Base-by-base conservation (phyloP, 2,329 filamentous ascomycete genomes). In the Alternaria postmessia region DNA sequence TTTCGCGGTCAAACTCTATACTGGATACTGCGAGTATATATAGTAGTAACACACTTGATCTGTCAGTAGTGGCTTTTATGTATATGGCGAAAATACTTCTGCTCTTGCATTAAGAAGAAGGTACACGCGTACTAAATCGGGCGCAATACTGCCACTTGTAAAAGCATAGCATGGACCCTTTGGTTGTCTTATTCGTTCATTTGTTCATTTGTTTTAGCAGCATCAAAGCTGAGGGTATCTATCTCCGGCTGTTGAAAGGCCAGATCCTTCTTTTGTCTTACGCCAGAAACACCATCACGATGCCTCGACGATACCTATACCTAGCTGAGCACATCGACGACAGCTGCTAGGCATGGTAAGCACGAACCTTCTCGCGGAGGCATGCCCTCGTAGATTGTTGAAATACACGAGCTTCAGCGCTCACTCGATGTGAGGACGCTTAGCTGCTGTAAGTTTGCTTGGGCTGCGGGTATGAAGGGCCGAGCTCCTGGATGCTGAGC, bases 401-500 rank as follows among this genome's bases (percentile, higher is more conserved):
- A 76, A 76, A 77, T 75, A 72, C 73, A 76, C 75, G 75, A 78
- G 73, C 76, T 65, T 65, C 68, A 57, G 66, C 69, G 71, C 75
- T 76, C 74, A 68, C 56, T 57, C 55, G 47, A 57, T 63, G 57
- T 41, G 48, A 49, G 52, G 57, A 61, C 65, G 70, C 62, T 72
- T 78, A 80, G 63, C 71, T 75, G 54, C 72, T 67, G 71, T 81
- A 81, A 39, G 76, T 77, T 70, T 80, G 78, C 69, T 78, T 79
- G 32, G 78, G 78, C 61, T 66, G 71, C 18, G 79, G 79, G 68
- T 73, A 98, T 91, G 93, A 95, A 82, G 94, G 94, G 73, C 95
- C 95, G 72, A 97, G 85, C 83, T 98, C 94, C 84, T 94, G 90
- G 79, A 99, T 94, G 85, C 93, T 95, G 75, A 97, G 85, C 76